Evolutionary conservation across 305 asterid species (phyloP), one percentile per base, ranked within the genome.

Genomic region (Fraxinus angustifolia): DNA sequence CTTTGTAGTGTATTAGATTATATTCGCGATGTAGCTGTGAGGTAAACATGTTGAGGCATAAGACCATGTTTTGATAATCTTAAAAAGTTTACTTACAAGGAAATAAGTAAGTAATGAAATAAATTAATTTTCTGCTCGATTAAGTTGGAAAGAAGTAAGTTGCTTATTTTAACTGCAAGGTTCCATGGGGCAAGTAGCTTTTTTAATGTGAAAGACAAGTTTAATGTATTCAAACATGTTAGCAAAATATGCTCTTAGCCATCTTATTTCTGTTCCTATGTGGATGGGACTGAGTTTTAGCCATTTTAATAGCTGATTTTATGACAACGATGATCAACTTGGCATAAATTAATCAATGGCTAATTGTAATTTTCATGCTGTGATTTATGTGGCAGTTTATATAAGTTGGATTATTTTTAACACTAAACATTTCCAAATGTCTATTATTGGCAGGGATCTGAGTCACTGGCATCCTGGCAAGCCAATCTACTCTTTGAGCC

Each of bases 401-500:
- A 56, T 17, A 56, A 56, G 26, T 8, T 3, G 3, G 17, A 65
- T 23, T 65, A 65, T 38, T 56, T 56, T 12, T 8, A 14, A 3
- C 28, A 8, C 21, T 68, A 14, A 14, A 12, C 10, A 31, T 28
- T 67, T 12, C 67, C 28, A 56, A 56, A 56, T 68, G 74, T 23
- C 14, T 12, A 10, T 79, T 58, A 28, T 11, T 36, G 80, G 33
- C 71, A 95, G 99, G 99, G 99, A 77, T 96, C 99, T 0, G 99
- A 96, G 84, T 91, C 99, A 3, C 60, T 96, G 80, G 94, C 97
- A 82, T 96, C 99, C 2, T 96, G 99, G 99, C 93, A 94, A 83
- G 99, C 99, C 28, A 96, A 96, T 85, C 89, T 96, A 77, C 92
- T 96, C 28, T 96, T 96, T 48, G 99, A 96, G 87, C 99, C 99